phyloP scores from a whole-genome alignment of 257 asterid species.

The Marsdenia floribunda region DNA sequence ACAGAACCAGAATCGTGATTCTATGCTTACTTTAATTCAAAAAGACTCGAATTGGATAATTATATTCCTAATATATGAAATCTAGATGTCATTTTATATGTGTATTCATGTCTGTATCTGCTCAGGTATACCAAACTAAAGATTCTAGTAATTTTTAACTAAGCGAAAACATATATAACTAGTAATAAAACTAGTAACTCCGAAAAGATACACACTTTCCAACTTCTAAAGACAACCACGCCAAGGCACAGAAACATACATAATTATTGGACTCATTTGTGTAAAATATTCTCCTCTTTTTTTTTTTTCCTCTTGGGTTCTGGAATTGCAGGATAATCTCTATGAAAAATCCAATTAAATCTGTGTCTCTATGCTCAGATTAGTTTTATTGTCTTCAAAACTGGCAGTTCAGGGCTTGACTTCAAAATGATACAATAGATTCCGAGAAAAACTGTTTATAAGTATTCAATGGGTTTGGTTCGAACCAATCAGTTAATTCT shows the following conservation, averaged over 20 bases:
- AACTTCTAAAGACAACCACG: neutral
- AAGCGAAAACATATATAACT: neutral
- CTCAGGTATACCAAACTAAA: neutral
- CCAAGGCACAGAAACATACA: neutral
- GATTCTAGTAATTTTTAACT: neutral
- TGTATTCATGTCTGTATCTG: neutral
- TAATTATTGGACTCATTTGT: neutral
- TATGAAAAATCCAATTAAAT: no score
- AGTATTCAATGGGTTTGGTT: no score
- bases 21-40: neutral
- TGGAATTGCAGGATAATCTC: no score
- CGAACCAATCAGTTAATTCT: no score
- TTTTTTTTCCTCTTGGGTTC: neutral
- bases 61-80: neutral
- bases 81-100: neutral
- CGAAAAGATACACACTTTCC: neutral
- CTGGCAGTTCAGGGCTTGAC: no score
- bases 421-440: no score
- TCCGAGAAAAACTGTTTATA: no score
- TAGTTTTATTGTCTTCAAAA: no score
- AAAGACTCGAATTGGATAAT: neutral
- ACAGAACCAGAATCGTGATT: neutral
- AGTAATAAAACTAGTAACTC: neutral
- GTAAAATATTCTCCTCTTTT: no score
- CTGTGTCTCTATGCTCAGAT: no score